Percentiles rank a stretch among this genome's conserved stretches.
Evolutionary conservation across 441 rosid genomes (phyloP).

Genomic region (Euphorbia neoarborescens): DNA sequence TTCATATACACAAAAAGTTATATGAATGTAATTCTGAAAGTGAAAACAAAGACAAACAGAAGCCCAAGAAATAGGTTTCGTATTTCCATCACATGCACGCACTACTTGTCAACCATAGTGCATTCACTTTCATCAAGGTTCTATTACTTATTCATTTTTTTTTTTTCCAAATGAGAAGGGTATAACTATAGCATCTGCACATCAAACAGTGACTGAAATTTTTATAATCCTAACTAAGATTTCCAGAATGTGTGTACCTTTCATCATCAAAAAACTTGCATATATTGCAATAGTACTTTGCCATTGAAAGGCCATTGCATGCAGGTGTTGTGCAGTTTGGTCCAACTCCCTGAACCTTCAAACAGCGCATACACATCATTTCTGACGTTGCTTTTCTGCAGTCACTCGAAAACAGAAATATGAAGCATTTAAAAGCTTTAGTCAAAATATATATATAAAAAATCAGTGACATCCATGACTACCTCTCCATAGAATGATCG

Average conservation of each 20-base stretch:
- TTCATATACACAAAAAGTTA: no score
- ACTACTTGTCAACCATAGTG: neutral
- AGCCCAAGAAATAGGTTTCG: neutral
- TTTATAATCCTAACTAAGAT: neutral
- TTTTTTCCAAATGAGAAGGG: neutral
- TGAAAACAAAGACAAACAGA: neutral
- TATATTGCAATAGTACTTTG: conserved; percentile 68
- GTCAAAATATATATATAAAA: conserved; percentile 10
- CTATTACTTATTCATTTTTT: neutral
- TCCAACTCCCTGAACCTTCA: conserved; percentile 59
- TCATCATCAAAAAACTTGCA: conserved; percentile 89
- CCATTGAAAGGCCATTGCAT: conserved; percentile 60
- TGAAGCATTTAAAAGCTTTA: conserved; percentile 15
- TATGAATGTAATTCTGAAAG: neutral
- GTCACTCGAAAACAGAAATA: conserved; percentile 12
- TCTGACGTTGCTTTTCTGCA: conserved; percentile 72
- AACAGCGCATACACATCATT: conserved; percentile 91
- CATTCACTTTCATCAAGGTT: neutral
- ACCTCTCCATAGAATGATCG: conserved; percentile 87
- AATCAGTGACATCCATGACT: conserved; percentile 17
- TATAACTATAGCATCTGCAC: neutral
- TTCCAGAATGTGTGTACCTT: conserved; percentile 38
- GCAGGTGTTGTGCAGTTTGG: conserved; percentile 50
- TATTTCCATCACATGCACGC: neutral
- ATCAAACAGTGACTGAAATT: neutral